Percentiles rank a stretch among this genome's conserved stretches.
phyloP scores from a whole-genome alignment of 176 grass and related monocot genomes.

The Paspalum vaginatum region DNA sequence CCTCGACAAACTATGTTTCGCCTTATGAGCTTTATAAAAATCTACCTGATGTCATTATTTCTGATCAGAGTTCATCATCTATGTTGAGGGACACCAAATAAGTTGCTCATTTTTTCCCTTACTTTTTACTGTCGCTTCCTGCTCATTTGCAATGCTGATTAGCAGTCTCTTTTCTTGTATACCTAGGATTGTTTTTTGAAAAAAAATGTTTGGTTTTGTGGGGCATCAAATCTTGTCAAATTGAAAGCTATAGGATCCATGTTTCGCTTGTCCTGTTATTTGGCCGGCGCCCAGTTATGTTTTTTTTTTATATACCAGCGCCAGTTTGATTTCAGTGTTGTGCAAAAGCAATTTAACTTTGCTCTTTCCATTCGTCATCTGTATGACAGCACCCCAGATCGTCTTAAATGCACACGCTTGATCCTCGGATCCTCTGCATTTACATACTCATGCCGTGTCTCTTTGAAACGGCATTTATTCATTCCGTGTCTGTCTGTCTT shows the following conservation, averaged over 20 bases:
- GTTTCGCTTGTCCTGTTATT: not conserved
- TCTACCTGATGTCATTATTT: not conserved
- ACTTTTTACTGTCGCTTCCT: not conserved
- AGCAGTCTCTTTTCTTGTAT: too few species aligned
- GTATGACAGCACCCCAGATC: not conserved
- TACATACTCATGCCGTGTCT: not conserved
- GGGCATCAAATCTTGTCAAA: not conserved
- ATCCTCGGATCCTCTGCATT: slow-evolving; percentile 10
- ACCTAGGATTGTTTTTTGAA: too few species aligned
- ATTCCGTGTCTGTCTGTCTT: not conserved
- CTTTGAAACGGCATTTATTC: not conserved
- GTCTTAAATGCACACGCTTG: not conserved
- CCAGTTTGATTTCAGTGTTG: not conserved
- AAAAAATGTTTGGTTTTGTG: not conserved
- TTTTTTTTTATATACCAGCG: not conserved
- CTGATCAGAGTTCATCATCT: not conserved
- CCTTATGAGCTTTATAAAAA: not conserved
- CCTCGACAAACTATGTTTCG: not conserved
- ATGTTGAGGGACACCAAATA: not conserved
- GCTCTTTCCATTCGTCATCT: not conserved
- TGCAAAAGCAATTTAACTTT: not conserved
- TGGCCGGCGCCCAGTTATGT: not conserved
- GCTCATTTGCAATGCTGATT: too few species aligned
- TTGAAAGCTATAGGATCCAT: not conserved
- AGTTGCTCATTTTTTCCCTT: not conserved